phyloP scores from a whole-genome alignment of 495 filamentous ascomycete species.

The Endocarpon pusillum region DNA sequence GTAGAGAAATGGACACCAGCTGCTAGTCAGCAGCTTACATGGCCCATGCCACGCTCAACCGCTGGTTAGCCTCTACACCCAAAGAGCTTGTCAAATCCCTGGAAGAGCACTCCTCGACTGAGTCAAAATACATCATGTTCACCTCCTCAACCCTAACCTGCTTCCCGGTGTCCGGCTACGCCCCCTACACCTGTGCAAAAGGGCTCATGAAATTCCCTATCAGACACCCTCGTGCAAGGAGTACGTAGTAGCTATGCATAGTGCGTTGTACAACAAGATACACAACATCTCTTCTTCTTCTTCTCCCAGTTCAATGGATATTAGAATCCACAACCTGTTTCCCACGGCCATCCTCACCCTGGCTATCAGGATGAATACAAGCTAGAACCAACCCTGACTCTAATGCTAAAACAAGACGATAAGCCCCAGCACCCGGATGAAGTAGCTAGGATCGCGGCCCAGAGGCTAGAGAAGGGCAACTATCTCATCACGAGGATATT shows the following conservation, averaged over 20 bases:
- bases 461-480: slow-evolving; percentile 61
- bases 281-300: slow-evolving; percentile 34
- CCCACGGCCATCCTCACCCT: slow-evolving; percentile 68
- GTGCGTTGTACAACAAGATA: slow-evolving; percentile 53
- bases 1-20: slow-evolving; percentile 76
- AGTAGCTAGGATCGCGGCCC: slow-evolving; percentile 53
- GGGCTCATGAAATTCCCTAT: slow-evolving; percentile 66
- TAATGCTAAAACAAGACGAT: slow-evolving; percentile 67
- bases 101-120: slow-evolving; percentile 10
- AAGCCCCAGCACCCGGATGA: slow-evolving; percentile 59
- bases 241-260: too few species aligned
- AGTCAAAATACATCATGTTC: slow-evolving; percentile 67
- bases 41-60: slow-evolving; percentile 43
- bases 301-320: too few species aligned
- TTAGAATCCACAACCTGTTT: slow-evolving; percentile 73
- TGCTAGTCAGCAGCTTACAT: slow-evolving; percentile 79
- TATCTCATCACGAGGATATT: slow-evolving; percentile 59
- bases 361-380: slow-evolving; percentile 64
- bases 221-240: slow-evolving; percentile 70
- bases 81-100: slow-evolving; percentile 17
- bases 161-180: slow-evolving; percentile 66
- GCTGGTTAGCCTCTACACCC: slow-evolving; percentile 35
- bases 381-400: slow-evolving; percentile 70
- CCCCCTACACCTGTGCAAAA: slow-evolving; percentile 70
- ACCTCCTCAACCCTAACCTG: slow-evolving; percentile 67